phyloP scores from a whole-genome alignment of 2,329 filamentous ascomycete genomes.

The Pseudopyrenochaeta lycopersici region DNA sequence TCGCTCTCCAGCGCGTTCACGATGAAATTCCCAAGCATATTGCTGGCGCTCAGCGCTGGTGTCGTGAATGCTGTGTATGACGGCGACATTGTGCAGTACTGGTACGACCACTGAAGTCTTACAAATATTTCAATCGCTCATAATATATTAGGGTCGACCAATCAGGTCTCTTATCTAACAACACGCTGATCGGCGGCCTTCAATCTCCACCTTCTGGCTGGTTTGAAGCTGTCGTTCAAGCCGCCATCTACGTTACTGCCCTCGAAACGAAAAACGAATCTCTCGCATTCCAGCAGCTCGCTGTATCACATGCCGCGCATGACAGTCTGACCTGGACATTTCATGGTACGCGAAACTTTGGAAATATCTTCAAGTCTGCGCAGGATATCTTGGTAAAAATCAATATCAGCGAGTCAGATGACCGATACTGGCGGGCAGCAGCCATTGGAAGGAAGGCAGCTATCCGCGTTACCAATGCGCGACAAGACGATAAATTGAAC shows the following conservation, averaged over 20 bases:
- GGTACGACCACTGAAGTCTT: conserved; percentile 8
- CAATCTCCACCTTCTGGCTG: conserved; percentile 38
- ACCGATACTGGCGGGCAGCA: conserved; percentile 20
- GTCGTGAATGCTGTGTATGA: conserved; percentile 16
- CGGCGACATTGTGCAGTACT: conserved; percentile 31
- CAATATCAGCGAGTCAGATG: conserved; percentile 24
- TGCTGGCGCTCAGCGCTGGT: conserved; percentile 22
- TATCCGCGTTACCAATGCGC: conserved; percentile 23
- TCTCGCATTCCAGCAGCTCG: conserved; percentile 38
- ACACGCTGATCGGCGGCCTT: conserved; percentile 33
- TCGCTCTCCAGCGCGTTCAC: background rate
- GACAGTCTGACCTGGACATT: conserved; percentile 36
- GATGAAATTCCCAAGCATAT: conserved; percentile 28
- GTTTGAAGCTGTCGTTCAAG: conserved; percentile 36
- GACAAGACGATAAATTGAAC: conserved; percentile 33
- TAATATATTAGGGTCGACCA: conserved; percentile 27
- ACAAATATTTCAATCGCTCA: background rate
- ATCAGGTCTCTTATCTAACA: conserved; percentile 28
- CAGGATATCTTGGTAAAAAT: conserved; percentile 26
- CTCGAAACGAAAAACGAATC: conserved; percentile 23
- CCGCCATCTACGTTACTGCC: conserved; percentile 33
- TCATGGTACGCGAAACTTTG: conserved; percentile 37
- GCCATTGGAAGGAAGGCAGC: conserved; percentile 29
- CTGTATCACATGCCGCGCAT: conserved; percentile 40
- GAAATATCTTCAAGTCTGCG: conserved; percentile 28